Percentiles rank a stretch among this genome's conserved stretches.
These are phyloP conservation scores for Aspergillus fischeri DNA, from an alignment of 2,329 filamentous ascomycete genomes.

Conservation along the genomic window DNA sequence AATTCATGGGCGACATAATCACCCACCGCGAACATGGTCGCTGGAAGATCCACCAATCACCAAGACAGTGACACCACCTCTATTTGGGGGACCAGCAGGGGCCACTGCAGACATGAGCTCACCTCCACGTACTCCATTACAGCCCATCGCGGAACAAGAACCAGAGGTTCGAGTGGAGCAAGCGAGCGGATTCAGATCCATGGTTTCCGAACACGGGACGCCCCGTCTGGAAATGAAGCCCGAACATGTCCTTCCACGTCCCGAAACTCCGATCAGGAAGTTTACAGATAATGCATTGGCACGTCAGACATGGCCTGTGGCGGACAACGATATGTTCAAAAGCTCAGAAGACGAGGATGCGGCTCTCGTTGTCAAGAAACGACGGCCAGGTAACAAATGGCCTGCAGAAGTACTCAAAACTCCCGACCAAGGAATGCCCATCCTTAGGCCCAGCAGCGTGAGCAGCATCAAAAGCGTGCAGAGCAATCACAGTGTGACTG, in stretches of 20 bases:
- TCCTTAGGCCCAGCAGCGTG: constrained; percentile 46
- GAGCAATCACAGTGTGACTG: constrained; percentile 32
- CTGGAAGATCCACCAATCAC: constrained; percentile 22
- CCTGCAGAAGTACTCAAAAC: constrained; percentile 36
- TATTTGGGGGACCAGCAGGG: constrained; percentile 31
- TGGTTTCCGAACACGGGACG: constrained; percentile 26
- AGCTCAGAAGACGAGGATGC: constrained; percentile 10
- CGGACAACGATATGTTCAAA: constrained; percentile 13
- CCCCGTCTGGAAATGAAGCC: constrained; percentile 39
- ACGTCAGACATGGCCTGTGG: constrained; percentile 28
- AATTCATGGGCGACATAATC: constrained; percentile 33
- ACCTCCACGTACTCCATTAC: constrained; percentile 42
- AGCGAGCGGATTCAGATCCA: constrained; percentile 39
- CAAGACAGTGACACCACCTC: constrained; percentile 11
- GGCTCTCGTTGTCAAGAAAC: constrained; percentile 26
- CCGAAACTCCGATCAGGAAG: constrained; percentile 28
- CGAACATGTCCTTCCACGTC: constrained; percentile 33
- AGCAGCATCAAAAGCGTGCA: constrained; percentile 45
- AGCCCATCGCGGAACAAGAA: constrained; percentile 50
- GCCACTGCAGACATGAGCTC: constrained; percentile 24
- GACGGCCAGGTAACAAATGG: constrained; percentile 17
- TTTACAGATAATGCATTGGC: constrained; percentile 32
- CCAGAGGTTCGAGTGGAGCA: constrained; percentile 34
- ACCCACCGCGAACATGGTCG: constrained; percentile 25
- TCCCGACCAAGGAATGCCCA: constrained; percentile 27